Evolutionary conservation across 306 rosid genomes (phyloP), one percentile per base, ranked within the genome.

Genomic region (Vigna nakashimae): DNA sequence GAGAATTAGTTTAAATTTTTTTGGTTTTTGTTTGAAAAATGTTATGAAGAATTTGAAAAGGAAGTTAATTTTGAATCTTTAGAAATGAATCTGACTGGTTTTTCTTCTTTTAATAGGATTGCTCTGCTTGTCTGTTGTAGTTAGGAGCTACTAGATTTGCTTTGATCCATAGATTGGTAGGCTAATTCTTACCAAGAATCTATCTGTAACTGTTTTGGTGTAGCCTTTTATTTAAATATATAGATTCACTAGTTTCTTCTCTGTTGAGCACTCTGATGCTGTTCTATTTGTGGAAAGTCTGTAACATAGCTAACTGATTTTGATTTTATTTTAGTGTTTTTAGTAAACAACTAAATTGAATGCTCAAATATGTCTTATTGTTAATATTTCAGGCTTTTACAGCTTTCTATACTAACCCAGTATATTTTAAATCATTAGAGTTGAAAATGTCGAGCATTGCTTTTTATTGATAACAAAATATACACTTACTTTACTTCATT

Each of bases 211-310:
- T 55, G 64, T 64, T 74, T 65, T 16, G 56, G 53, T 48, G 68
- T 64, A 42, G 51, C 74, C 63, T 36, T 43, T 12, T 55, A 45
- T 52, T 56, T 28, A 68, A 66, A 48, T 82, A 26, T 45, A n/a
- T 82, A 17, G 32, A 16, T 77, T 70, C 20, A 63, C 55, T 64
- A 71, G 69, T 38, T 75, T 82, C 55, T 62, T 60, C 34, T 26
- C 17, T 69, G 51, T 69, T 60, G 50, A 64, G 65, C 51, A 45
- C 24, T 52, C 22, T 12, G 58, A 64, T 71, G 57, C 69, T 71
- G 18, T 50, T 82, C 12, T 57, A n/a, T 52, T 52, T 9, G 14
- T 49, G 79, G 0, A 36, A 45, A 11, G 51, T 57, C 50, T 48
- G 50, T 69, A 60, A 17, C 71, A 7, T 15, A 30, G 62, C 18